Evolutionary conservation across 371 early-diverging fungal genomes (phyloP).

Genomic region (Ordospora pajunii): DNA sequence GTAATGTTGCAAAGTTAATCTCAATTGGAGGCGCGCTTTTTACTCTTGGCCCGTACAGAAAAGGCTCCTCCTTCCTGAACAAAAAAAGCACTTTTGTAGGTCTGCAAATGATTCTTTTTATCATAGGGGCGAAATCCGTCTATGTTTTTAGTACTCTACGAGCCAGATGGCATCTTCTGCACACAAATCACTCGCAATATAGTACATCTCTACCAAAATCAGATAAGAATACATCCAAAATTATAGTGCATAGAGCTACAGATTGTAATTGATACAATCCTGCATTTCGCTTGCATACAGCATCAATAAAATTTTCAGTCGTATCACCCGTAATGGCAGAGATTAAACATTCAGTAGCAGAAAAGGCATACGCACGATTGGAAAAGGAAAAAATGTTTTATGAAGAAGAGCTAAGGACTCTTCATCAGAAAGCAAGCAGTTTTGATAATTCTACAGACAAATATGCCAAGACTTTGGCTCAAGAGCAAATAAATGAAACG

Average conservation of each 20-base stretch:
- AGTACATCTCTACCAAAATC: too few species aligned
- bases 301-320: neutral
- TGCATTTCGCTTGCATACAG: too few species aligned
- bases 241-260: too few species aligned
- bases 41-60: neutral
- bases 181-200: too few species aligned
- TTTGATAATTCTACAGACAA: neutral
- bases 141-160: too few species aligned
- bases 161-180: too few species aligned
- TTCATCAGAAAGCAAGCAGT: neutral
- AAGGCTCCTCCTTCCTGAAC: slow-evolving; percentile 3
- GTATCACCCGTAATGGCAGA: neutral
- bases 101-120: slow-evolving; percentile 34
- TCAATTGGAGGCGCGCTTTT: slow-evolving; percentile 28
- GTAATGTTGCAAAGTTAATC: neutral
- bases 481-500: slow-evolving; percentile 1
- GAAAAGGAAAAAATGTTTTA: neutral
- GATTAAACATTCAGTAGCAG: neutral
- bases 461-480: neutral
- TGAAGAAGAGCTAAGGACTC: neutral
- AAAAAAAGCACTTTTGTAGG: slow-evolving; percentile 6
- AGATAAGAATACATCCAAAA: too few species aligned
- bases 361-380: neutral
- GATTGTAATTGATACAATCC: too few species aligned
- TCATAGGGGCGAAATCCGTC: neutral